Evolutionary conservation across 768 basidiomycete genomes (phyloP).

Genomic region (Krasilnikovozyma curviuscula): DNA sequence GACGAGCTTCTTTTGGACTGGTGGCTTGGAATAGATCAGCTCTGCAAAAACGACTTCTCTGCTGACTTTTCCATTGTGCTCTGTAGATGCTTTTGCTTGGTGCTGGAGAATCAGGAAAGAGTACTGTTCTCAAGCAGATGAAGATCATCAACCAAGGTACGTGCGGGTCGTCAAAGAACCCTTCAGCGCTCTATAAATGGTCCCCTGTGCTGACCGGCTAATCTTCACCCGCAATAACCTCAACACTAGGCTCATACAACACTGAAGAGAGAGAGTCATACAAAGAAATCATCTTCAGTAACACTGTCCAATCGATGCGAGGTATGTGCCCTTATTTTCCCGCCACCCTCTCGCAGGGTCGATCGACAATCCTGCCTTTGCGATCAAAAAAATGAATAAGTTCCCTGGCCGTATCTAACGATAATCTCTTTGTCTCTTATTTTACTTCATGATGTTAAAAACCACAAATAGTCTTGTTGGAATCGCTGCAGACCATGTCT

Average conservation of each 20-base stretch:
- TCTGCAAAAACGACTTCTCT: too few relatives aligned
- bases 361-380: neutral
- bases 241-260: constrained; percentile 39
- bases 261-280: constrained; percentile 75
- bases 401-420: too few relatives aligned
- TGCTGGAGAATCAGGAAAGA: constrained; percentile 58
- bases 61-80: too few relatives aligned
- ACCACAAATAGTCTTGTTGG: constrained; percentile 50
- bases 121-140: constrained; percentile 11
- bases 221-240: too few relatives aligned
- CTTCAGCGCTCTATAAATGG: neutral
- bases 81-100: constrained; percentile 89
- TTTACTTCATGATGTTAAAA: neutral
- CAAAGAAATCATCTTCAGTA: constrained; percentile 87
- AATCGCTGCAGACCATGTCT: constrained; percentile 73
- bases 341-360: neutral
- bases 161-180: too few relatives aligned
- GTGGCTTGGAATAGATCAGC: too few relatives aligned
- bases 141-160: constrained; percentile 12
- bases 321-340: constrained; percentile 24
- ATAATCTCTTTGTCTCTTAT: neutral
- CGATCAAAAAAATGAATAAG: too few relatives aligned
- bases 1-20: too few relatives aligned
- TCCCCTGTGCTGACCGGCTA: neutral
- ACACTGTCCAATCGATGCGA: constrained; percentile 91